Evolutionary conservation across 352 stramenopile genomes (phyloP), one percentile per base, ranked within the genome.

Genomic region (Peronosclerospora sorghi): DNA sequence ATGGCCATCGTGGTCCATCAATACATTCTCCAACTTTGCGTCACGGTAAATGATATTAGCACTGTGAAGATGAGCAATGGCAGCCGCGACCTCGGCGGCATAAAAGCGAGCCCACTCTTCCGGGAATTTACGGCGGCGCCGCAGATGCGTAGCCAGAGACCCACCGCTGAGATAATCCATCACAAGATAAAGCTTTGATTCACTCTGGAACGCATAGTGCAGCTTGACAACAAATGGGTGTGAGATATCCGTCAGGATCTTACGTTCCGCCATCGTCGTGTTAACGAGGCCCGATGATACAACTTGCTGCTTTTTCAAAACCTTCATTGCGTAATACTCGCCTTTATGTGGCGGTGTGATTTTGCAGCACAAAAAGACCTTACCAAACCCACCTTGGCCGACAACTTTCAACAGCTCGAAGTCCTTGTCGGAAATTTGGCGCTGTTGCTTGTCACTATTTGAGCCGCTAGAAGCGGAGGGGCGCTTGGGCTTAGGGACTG

Each of bases 271-370:
- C 80, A 95, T 96, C 12, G 88, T 97, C 28, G 92, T 95, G 59
- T 96, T 95, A 15, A 96, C 82, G 5, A 96, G 76, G 1, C 83
- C 82, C 29, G 83, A 95, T 23, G 80, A 91, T 32, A 92, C 76
- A 17, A 97, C 78, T 34, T 95, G 76, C 38, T 90, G 73, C 57
- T 97, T 97, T 62, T 96, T 95, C 41, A 97, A 58, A 34, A 97
- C 86, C 56, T 99, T 99, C 80, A 99, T 97, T 2, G 96, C 96
- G 62, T 97, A 99, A 58, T 96, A 97, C 54, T 97, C 73, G 26
- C 87, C 82, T 32, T 92, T 94, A 41, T 85, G 74, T 7, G 73
- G 83, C 9, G 68, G 46, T 9, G 67, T 97, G 2, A 83, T 86
- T 68, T 99, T 97, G 41, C 89, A 79, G 5, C 96, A 95, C 20